Base-by-base conservation (phyloP, 1,284 basidiomycete species). In the Thelephora terrestris region DNA sequence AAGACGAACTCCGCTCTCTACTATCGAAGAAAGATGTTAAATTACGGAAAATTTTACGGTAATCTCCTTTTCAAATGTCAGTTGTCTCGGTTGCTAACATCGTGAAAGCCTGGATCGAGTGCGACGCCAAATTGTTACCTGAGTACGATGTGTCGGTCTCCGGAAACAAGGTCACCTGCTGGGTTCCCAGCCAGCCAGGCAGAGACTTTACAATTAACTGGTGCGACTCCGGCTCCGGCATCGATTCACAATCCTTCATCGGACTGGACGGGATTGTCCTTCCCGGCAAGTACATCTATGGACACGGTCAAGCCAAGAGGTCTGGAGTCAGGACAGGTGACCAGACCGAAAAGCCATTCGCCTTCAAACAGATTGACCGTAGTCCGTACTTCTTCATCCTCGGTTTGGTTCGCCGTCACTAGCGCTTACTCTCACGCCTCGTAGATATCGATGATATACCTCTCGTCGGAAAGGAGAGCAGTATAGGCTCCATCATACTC, bases 151-250 rank as follows among this genome's bases (percentile, higher is more conserved):
- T 71, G 9, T 65, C 70, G 2, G 58, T 75, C 25, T 74, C 81
- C 50, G 52, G 55, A 3, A 61, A 75, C 52, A 68, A 64, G 18
- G 71, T 79, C 4, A 74, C 75, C 0, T 84, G 82, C 56, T 84
- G 78, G 79, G 75, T 85, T 53, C 73, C 78, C 3, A 72, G 79
- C 50, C 67, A 74, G 47, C 64, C 65, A 23, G 78, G 78, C 21
- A 71, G 78, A 67, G 80, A 55, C 7, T 84, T 83, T 58, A 64
- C 68, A 2, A 72, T 84, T 0, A 71, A 75, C 54, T 84, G 81
- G 81, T 65, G 64, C 29, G 81, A 84, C 54, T 64, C 73, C 48
- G 78, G 74, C n/a, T 67, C 73, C 32, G 58, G 61, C 23, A 57
- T 75, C 2, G 68, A 75, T 49, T 75, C 76, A 5, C 79, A 76